Evolutionary conservation across 2,329 filamentous ascomycete species (phyloP), one percentile per base, ranked within the genome.

Genomic region (Alternaria arborescens): DNA sequence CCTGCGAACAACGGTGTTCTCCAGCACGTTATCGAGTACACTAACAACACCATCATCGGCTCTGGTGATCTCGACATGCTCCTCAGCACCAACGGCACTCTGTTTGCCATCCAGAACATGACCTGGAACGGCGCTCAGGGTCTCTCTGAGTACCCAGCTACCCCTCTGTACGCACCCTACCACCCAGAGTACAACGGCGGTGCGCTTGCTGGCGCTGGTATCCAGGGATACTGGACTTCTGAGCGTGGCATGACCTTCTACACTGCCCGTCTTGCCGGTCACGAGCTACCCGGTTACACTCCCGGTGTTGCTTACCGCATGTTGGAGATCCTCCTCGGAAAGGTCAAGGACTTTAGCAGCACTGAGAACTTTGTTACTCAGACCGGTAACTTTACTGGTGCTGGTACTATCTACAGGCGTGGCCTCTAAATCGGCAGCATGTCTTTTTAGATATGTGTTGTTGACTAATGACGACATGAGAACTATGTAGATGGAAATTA

Each of bases 21-120:
- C 3, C 76, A 80, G 58, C 78, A 77, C 51, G 82, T 86, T 12
- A 85, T 86, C 51, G 84, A 86, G 64, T 71, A 73, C 46, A 85
- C 82, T 4, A 85, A 85, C 72, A 83, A 84, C 64, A 81, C 81
- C 40, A 78, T 86, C 53, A 81, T 86, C 59, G 81, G 82, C 38
- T 80, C 77, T 47, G 83, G 82, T 7, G 78, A 82, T 55, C 77
- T 84, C 16, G 84, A 86, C 70, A 80, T 82, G 70, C 70, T 84
- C 5, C 79, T 86, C 47, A 73, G 77, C 48, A 83, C 82, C 28
- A 84, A 86, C 65, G 84, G 83, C 3, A 86, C 84, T 0, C 76
- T 86, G 5, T 76, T 86, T 20, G 80, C 82, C 4, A 76, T 86
- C 40, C 83, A 86, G 68, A 86, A 86, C 72, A 81, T 85, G 77